phyloP scores from a whole-genome alignment of 352 stramenopile genomes.

The Pythium scleroteichum region DNA sequence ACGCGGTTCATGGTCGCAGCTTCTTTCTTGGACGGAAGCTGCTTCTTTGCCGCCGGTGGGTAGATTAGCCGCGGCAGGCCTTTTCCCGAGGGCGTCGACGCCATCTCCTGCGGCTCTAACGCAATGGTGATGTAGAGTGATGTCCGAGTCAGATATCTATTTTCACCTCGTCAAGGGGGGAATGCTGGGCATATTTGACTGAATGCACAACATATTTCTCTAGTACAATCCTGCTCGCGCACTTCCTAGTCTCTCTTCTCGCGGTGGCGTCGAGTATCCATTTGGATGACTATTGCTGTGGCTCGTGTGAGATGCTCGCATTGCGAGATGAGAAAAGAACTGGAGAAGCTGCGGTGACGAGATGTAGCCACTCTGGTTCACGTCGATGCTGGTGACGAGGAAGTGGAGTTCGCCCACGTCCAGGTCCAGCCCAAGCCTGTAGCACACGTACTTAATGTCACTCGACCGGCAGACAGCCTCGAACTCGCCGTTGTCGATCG shows the following conservation, averaged over 20 bases:
- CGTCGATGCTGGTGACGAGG: conserved; percentile 46
- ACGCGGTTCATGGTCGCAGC: conserved; percentile 68
- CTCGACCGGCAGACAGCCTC: conserved; percentile 59
- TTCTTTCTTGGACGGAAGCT: conserved; percentile 55
- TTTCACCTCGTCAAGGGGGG: conserved; percentile 6
- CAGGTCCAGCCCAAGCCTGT: conserved; percentile 65
- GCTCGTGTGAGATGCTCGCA: conserved; percentile 1
- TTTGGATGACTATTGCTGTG: no score
- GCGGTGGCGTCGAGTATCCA: conserved; percentile 4
- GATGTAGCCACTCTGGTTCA: conserved; percentile 56
- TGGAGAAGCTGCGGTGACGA: conserved; percentile 58
- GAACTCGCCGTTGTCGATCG: conserved; percentile 67
- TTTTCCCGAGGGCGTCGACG: conserved; percentile 15
- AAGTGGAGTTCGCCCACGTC: conserved; percentile 67
- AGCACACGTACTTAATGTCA: conserved; percentile 76
- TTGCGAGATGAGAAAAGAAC: conserved; percentile 55
- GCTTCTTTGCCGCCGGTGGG: conserved; percentile 40
- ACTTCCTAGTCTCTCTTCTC: background rate
- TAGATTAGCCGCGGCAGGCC: conserved; percentile 56
- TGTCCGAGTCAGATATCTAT: conserved; percentile 15
- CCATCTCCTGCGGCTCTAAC: conserved; percentile 1
- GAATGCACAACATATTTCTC: background rate
- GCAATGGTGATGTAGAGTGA: no score
- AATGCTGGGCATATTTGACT: background rate
- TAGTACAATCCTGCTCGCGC: conserved; percentile 14